A percentile compares a stretch with the other conserved stretches of the same genome.
Conservation (phyloP, 1,284 basidiomycete genomes). For the Caloboletus firmus region DNA sequence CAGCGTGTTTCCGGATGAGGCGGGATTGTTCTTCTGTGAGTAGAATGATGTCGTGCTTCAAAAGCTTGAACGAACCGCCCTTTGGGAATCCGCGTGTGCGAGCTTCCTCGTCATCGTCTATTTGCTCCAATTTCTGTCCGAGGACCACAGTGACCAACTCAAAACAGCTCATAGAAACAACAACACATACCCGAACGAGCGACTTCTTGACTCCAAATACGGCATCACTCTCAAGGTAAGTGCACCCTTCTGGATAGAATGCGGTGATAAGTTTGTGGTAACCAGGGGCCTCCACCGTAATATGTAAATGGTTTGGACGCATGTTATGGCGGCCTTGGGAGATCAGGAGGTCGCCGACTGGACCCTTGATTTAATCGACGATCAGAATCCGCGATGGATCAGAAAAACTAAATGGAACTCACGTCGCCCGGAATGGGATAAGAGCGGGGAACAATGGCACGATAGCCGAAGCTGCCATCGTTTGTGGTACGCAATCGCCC, state of each 20-base stretch:
- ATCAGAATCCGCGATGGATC: not conserved
- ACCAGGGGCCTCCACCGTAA: constrained; percentile 68
- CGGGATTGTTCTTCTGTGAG: constrained; percentile 45
- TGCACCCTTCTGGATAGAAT: constrained; percentile 72
- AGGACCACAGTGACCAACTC: not conserved
- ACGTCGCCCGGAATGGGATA: constrained; percentile 83
- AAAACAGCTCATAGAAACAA: constrained; percentile 15
- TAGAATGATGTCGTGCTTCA: constrained; percentile 63
- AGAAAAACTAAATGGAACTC: constrained; percentile 18
- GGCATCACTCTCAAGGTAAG: constrained; percentile 63
- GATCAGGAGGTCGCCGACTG: constrained; percentile 66
- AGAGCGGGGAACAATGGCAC: constrained; percentile 74
- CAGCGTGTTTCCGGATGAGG: constrained; percentile 4
- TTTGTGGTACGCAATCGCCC: constrained; percentile 63
- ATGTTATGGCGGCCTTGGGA: constrained; percentile 69
- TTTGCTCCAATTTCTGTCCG: constrained; percentile 46
- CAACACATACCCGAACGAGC: constrained; percentile 50
- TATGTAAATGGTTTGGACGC: constrained; percentile 79
- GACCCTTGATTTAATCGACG: constrained; percentile 52
- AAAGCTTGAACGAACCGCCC: constrained; percentile 57
- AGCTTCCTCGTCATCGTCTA: constrained; percentile 54
- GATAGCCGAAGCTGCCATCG: constrained; percentile 71
- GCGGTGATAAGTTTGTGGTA: constrained; percentile 74
- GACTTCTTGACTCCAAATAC: constrained; percentile 81
- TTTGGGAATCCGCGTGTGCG: constrained; percentile 62